Evolutionary conservation across 148 eudicot species (phyloP).

Genomic region (Rhododendron griersonianum): DNA sequence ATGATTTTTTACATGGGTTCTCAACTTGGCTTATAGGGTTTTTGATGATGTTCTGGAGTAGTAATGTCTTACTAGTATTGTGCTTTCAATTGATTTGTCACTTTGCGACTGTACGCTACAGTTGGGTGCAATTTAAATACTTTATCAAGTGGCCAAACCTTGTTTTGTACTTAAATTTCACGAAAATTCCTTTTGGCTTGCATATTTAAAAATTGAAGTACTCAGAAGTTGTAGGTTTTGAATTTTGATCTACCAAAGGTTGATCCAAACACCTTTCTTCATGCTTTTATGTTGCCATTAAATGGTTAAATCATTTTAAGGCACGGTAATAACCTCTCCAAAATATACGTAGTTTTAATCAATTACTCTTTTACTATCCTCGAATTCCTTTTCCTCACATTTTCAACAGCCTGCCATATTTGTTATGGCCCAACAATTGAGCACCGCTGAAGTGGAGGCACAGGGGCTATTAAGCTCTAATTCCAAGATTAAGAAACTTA

Average conservation of each 20-base stretch:
- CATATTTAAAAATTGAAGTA: neutral
- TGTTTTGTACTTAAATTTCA: neutral
- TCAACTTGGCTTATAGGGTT: neutral
- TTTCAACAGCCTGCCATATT: neutral
- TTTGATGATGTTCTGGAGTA: neutral
- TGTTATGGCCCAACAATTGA: neutral
- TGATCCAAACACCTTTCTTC: neutral
- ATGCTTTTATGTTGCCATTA: neutral
- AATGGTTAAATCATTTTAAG: neutral
- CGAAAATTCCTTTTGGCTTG: neutral
- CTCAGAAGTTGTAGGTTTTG: neutral
- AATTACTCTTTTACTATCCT: neutral
- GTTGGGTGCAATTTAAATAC: neutral
- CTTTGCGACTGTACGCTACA: no score
- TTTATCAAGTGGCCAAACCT: neutral
- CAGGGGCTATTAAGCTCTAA: neutral
- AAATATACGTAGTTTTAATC: neutral
- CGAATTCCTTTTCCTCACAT: neutral
- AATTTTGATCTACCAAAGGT: neutral
- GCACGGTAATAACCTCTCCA: neutral
- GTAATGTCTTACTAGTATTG: no score
- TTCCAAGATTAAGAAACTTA: neutral
- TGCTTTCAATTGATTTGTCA: no score
- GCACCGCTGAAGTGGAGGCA: neutral
- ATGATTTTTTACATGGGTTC: neutral